Percentiles rank a stretch among this genome's conserved stretches.
Evolutionary conservation across 2,329 filamentous ascomycete species (phyloP).

Genomic region (Cordyceps pruinosa): DNA sequence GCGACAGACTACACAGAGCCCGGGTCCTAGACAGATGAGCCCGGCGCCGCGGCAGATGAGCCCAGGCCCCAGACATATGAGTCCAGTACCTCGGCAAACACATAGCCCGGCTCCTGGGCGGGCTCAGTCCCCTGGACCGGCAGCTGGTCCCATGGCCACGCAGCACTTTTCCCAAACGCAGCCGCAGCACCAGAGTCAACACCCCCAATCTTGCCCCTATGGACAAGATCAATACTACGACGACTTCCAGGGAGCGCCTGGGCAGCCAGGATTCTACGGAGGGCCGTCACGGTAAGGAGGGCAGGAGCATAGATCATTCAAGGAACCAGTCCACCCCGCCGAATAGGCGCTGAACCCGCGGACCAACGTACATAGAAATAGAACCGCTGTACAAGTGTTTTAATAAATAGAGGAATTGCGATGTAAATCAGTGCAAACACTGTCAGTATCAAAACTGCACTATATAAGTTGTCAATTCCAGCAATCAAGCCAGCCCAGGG

Average conservation of each 20-base stretch:
- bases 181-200: background rate
- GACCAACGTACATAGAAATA: background rate
- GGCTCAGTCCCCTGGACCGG: background rate
- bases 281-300: background rate
- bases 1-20: conserved; percentile 12
- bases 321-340: conserved; percentile 23
- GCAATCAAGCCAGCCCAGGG: background rate
- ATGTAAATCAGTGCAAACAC: no score
- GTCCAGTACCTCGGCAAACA: conserved; percentile 13
- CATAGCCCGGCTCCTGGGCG: conserved; percentile 11
- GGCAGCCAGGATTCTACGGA: conserved; percentile 5
- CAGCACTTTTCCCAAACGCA: background rate
- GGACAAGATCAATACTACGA: background rate
- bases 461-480: background rate
- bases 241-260: background rate
- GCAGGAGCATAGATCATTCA: conserved; percentile 43
- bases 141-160: background rate
- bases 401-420: background rate
- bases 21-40: conserved; percentile 30
- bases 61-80: conserved; percentile 10
- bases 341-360: conserved; percentile 28
- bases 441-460: no score
- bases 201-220: background rate
- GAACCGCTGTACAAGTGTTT: background rate
- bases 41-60: conserved; percentile 50